Percentiles rank a stretch among this genome's conserved stretches.
These are phyloP conservation scores for Hypocreales sp. DNA, from an alignment of 2,329 filamentous ascomycete genomes.

Conservation along the genomic window DNA sequence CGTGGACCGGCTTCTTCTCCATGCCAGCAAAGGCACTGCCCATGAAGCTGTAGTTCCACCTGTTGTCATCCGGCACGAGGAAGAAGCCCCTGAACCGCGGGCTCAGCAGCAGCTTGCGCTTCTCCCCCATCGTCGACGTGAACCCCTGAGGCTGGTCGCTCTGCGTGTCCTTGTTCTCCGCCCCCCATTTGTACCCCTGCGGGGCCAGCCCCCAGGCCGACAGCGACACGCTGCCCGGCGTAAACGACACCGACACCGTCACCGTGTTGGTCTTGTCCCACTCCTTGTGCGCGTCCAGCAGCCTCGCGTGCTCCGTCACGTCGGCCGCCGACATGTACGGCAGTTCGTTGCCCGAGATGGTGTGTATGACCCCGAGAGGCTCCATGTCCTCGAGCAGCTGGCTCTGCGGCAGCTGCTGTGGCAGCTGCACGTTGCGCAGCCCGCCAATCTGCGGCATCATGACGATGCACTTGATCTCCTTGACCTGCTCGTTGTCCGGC, in stretches of 20 bases:
- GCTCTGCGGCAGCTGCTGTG: conserved; percentile 79
- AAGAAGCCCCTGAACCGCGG: conserved; percentile 94
- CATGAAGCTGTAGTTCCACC: conserved; percentile 99
- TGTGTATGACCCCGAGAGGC: conserved; percentile 89
- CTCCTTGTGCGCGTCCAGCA: conserved; percentile 62
- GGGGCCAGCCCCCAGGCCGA: conserved; percentile 89
- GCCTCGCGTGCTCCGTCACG: conserved; percentile 81
- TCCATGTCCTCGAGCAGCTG: conserved; percentile 79
- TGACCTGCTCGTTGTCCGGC: conserved; percentile 88
- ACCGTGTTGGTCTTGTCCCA: conserved; percentile 72
- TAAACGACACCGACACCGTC: conserved; percentile 92
- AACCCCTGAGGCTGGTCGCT: conserved; percentile 94
- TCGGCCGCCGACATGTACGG: conserved; percentile 93
- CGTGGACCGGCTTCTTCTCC: conserved; percentile 81
- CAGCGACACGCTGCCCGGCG: conserved; percentile 87
- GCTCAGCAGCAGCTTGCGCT: conserved; percentile 83
- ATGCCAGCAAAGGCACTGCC: conserved; percentile 73
- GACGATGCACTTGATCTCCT: conserved; percentile 91
- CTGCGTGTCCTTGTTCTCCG: conserved; percentile 81
- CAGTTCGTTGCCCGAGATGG: conserved; percentile 83
- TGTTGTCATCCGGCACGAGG: conserved; percentile 74
- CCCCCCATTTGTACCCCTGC: conserved; percentile 90
- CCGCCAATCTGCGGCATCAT: conserved; percentile 96
- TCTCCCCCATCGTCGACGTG: conserved; percentile 80
- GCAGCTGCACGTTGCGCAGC: conserved; percentile 79